Conservation (phyloP, 73 alveolate species). For the Paramecium octaurelia region DNA sequence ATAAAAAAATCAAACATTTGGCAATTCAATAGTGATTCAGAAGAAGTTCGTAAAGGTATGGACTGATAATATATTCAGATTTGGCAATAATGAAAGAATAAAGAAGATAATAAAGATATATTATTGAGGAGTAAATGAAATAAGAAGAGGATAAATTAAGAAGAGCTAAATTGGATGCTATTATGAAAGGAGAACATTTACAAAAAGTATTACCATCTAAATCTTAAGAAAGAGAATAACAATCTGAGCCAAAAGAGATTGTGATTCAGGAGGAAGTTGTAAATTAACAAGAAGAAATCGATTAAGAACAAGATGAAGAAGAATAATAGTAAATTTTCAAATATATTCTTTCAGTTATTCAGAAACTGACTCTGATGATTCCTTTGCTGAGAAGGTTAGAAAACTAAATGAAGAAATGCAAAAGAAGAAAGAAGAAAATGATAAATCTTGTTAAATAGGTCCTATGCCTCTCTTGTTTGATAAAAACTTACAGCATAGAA, state of each 20-base stretch:
- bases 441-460: conserved; percentile 40
- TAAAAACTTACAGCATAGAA: conserved; percentile 11
- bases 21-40: conserved; percentile 36
- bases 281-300: background rate
- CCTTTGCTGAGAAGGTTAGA: conserved; percentile 60
- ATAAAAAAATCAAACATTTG: conserved; percentile 25
- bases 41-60: conserved; percentile 13
- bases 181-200: conserved; percentile 45
- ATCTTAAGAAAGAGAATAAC: background rate
- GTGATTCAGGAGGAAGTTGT: background rate
- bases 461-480: conserved; percentile 29
- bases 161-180: conserved; percentile 43
- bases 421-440: conserved; percentile 53
- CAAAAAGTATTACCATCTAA: conserved; percentile 2
- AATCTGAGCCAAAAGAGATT: background rate
- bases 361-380: conserved; percentile 58
- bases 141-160: conserved; percentile 46
- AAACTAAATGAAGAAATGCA: conserved; percentile 42
- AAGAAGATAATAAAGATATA: background rate
- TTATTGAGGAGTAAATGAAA: conserved; percentile 3
- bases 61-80: background rate
- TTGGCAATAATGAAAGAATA: background rate
- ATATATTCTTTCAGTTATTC: background rate
- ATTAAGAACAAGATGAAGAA: conserved; percentile 2
- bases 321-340: background rate